phyloP scores from a whole-genome alignment of 2,329 filamentous ascomycete species.

The Huntiella abstrusa region DNA sequence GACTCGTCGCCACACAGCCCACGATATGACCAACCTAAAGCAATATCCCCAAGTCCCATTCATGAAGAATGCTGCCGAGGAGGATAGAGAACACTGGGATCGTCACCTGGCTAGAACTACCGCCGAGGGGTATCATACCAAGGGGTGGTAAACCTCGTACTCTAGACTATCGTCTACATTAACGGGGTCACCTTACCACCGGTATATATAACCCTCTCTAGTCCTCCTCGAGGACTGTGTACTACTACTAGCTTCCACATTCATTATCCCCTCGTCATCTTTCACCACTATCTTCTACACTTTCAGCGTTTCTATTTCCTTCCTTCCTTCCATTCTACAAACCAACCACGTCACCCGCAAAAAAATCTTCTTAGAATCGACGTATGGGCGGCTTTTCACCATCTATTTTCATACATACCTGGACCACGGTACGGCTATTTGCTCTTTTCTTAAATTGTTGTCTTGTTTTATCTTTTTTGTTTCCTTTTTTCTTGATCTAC shows the following conservation, averaged over 20 bases:
- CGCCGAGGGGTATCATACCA: constrained; percentile 27
- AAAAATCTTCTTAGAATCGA: no score
- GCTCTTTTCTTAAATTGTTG: background rate
- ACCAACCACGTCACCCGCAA: no score
- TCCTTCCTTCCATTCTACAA: background rate
- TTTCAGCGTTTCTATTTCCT: background rate
- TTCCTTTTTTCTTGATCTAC: background rate
- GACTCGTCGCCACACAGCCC: constrained; percentile 76
- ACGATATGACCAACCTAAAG: constrained; percentile 75
- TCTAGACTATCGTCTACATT: background rate
- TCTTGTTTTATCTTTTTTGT: background rate
- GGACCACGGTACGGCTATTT: constrained; percentile 2
- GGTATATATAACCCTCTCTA: no score
- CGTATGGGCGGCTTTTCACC: no score
- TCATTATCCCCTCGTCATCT: no score
- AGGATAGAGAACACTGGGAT: constrained; percentile 60
- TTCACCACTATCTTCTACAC: no score
- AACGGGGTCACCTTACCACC: background rate
- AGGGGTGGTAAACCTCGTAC: constrained; percentile 20
- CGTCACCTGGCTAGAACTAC: constrained; percentile 70
- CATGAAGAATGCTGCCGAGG: constrained; percentile 39
- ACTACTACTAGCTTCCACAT: no score
- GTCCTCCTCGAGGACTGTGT: no score
- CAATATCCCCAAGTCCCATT: constrained; percentile 53
- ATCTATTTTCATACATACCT: background rate